Conservation (phyloP, 2,329 filamentous ascomycete genomes). For the Sclerotinia glacialis region DNA sequence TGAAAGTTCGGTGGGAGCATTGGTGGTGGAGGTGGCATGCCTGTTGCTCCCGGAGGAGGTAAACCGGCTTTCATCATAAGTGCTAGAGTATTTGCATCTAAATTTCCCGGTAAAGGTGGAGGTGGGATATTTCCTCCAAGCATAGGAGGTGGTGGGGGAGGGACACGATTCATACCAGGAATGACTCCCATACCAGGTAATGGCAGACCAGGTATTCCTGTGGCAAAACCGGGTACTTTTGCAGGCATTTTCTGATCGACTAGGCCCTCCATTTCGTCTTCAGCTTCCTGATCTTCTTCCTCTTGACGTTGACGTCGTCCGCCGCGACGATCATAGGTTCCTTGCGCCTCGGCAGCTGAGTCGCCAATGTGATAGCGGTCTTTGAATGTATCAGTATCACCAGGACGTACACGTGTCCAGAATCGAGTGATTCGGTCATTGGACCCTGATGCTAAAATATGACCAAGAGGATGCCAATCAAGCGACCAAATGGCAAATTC, state of each 20-base stretch:
- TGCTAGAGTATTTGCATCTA: slow-evolving; percentile 20
- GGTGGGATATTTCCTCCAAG: slow-evolving; percentile 16
- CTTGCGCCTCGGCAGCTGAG: slow-evolving; percentile 85
- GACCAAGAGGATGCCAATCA: slow-evolving; percentile 95
- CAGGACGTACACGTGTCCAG: slow-evolving; percentile 88
- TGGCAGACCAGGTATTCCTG: slow-evolving; percentile 46
- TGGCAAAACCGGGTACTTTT: slow-evolving; percentile 58
- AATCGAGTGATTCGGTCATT: slow-evolving; percentile 97
- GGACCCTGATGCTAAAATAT: slow-evolving; percentile 91
- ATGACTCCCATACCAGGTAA: slow-evolving; percentile 40
- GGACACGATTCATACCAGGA: slow-evolving; percentile 45
- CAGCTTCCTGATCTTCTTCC: slow-evolving; percentile 88
- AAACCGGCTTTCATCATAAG: slow-evolving; percentile 57
- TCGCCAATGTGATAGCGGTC: slow-evolving; percentile 96
- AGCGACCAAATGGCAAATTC: slow-evolving; percentile 96
- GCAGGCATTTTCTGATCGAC: slow-evolving; percentile 83
- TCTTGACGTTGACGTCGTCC: slow-evolving; percentile 77
- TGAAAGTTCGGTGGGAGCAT: slow-evolving; percentile 46
- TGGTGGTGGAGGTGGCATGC: slow-evolving; percentile 40
- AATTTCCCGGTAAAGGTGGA: slow-evolving; percentile 18
- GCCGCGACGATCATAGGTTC: slow-evolving; percentile 85
- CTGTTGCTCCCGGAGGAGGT: slow-evolving; percentile 53
- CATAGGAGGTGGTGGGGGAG: slow-evolving; percentile 42
- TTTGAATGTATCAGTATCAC: slow-evolving; percentile 79
- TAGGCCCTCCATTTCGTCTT: slow-evolving; percentile 89